These are phyloP conservation scores for Russula brevipes DNA, from an alignment of 768 basidiomycete genomes.

Conservation along the genomic window DNA sequence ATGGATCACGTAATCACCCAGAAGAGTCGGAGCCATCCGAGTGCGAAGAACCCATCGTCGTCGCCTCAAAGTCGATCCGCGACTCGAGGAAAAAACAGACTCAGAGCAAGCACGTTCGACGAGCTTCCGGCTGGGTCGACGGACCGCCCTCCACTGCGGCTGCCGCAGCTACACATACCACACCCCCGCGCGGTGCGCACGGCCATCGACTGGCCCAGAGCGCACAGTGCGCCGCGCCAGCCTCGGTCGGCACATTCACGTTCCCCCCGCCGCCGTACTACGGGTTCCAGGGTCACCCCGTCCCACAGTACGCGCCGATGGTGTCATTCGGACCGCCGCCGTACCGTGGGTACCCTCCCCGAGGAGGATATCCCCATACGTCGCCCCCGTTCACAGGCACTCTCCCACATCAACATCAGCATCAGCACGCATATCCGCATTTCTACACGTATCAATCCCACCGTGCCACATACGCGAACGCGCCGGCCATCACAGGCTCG, in stretches of 20 bases:
- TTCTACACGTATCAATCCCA: slow-evolving; percentile 3
- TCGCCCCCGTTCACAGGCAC: slow-evolving; percentile 5
- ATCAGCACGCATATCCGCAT: slow-evolving; percentile 13
- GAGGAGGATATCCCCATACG: slow-evolving; percentile 5
- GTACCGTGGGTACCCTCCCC: slow-evolving; percentile 10
- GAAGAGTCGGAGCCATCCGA: slow-evolving; percentile 22
- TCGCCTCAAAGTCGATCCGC: slow-evolving; percentile 6
- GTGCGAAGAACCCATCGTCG: slow-evolving; percentile 6
- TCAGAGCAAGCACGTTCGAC: slow-evolving; percentile 10
- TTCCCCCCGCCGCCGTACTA: slow-evolving; percentile 23
- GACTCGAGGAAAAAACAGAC: slow-evolving; percentile 16
- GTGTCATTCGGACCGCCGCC: slow-evolving; percentile 4
- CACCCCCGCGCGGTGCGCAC: background rate
- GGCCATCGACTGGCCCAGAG: slow-evolving; percentile 2
- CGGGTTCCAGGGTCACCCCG: background rate
- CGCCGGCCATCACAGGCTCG: slow-evolving; percentile 18
- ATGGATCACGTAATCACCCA: slow-evolving; percentile 4
- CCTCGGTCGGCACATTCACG: slow-evolving; percentile 22
- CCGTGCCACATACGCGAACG: background rate
- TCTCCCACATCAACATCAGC: slow-evolving; percentile 2
- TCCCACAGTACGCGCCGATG: slow-evolving; percentile 4
- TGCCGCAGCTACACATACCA: background rate
- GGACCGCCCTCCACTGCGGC: background rate
- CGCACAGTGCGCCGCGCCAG: slow-evolving; percentile 16
- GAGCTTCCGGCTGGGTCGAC: slow-evolving; percentile 6